A percentile compares a stretch with the other conserved stretches of the same genome.
Evolutionary conservation across 495 filamentous ascomycete genomes (phyloP).

Genomic region (Penicillium diatomitis): DNA sequence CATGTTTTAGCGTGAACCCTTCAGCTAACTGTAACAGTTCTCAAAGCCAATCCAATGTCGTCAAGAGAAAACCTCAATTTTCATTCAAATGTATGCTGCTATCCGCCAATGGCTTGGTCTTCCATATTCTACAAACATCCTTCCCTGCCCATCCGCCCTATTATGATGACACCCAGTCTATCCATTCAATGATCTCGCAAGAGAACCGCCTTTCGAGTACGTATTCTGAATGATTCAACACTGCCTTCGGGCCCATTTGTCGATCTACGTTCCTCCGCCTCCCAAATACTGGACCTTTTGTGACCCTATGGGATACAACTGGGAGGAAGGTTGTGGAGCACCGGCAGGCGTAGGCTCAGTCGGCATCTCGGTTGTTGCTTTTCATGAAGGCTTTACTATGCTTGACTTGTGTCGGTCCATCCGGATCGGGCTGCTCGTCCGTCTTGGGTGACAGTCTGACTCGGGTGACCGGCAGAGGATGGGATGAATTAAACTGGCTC

Average conservation of each 20-base stretch:
- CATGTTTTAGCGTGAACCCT: background rate
- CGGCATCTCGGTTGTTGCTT: conserved; percentile 15
- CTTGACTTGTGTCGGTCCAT: conserved; percentile 33
- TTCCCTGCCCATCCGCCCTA: conserved; percentile 5
- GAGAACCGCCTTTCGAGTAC: conserved; percentile 47
- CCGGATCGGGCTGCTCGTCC: conserved; percentile 30
- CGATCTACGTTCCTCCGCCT: conserved; percentile 48
- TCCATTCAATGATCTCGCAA: conserved; percentile 93
- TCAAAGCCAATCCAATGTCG: background rate
- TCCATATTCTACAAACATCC: background rate
- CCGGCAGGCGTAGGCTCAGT: conserved; percentile 24
- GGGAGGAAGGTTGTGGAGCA: conserved; percentile 92
- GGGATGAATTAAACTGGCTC: conserved; percentile 59
- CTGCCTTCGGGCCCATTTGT: conserved; percentile 12
- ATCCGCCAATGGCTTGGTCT: background rate
- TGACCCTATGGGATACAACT: conserved; percentile 18
- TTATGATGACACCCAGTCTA: conserved; percentile 95
- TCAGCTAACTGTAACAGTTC: conserved; percentile 14
- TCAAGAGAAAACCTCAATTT: too few species aligned
- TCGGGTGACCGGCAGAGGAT: conserved; percentile 40
- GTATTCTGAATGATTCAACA: conserved; percentile 12
- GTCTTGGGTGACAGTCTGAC: conserved; percentile 45
- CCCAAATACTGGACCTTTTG: conserved; percentile 57
- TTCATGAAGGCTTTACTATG: conserved; percentile 36
- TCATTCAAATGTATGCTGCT: background rate